Evolutionary conservation across 1,139 yeast species (phyloP).

Genomic region (Ashbya aceris): DNA sequence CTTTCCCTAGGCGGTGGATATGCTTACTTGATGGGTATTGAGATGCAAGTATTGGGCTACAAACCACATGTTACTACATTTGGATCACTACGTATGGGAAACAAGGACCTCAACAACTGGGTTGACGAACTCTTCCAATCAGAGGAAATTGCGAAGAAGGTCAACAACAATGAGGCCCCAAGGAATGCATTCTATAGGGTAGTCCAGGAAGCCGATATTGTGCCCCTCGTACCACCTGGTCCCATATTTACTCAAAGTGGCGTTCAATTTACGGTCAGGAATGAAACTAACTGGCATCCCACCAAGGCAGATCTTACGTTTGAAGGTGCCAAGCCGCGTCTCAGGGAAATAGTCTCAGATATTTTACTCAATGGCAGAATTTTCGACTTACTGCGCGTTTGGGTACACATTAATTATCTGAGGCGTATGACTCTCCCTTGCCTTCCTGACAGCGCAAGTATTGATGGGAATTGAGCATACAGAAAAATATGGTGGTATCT

Average conservation of each 20-base stretch:
- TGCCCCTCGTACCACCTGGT: no score
- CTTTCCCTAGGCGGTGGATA: slow-evolving; percentile 62
- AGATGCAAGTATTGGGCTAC: slow-evolving; percentile 38
- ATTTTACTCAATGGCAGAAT: neutral
- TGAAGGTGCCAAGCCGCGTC: neutral
- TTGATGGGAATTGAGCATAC: no score
- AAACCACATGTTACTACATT: slow-evolving; percentile 41
- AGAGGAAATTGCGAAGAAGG: no score
- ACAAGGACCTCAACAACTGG: slow-evolving; percentile 36
- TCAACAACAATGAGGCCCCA: no score
- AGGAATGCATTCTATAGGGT: no score
- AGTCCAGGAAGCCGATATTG: no score
- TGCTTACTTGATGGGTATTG: slow-evolving; percentile 45
- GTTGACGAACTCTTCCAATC: slow-evolving; percentile 38
- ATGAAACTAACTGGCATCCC: neutral
- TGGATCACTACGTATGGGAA: slow-evolving; percentile 51
- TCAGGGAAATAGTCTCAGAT: neutral
- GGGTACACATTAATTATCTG: neutral
- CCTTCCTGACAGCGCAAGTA: no score
- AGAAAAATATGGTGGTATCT: no score
- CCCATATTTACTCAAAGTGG: no score
- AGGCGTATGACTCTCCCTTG: slow-evolving; percentile 3
- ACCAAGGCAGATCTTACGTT: slow-evolving; percentile 19
- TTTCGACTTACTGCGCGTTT: neutral
- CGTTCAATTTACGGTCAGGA: no score